Percentiles rank a stretch among this genome's conserved stretches.
phyloP scores from a whole-genome alignment of 805 yeast species.

The Cyberlindnera suaveolens region DNA sequence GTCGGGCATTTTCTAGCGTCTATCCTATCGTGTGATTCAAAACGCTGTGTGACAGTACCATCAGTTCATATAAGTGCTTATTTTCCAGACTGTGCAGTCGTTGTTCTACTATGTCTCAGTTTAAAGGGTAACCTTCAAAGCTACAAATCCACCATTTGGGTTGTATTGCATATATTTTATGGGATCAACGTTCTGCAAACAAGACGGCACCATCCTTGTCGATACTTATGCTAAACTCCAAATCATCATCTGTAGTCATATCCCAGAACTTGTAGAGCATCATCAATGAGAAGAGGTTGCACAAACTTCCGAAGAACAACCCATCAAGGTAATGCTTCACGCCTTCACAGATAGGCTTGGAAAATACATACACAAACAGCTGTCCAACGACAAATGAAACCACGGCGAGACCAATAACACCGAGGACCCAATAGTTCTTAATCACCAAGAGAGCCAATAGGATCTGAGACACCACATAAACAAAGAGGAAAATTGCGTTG shows the following conservation, averaged over 20 bases:
- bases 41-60: background rate
- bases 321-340: slow-evolving; percentile 90
- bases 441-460: slow-evolving; percentile 62
- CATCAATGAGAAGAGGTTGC: slow-evolving; percentile 80
- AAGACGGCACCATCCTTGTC: slow-evolving; percentile 34
- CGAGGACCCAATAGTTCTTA: slow-evolving; percentile 81
- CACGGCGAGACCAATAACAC: slow-evolving; percentile 68
- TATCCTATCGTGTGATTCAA: too few relatives aligned
- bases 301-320: slow-evolving; percentile 71
- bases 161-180: background rate
- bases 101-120: too few relatives aligned
- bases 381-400: slow-evolving; percentile 81
- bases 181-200: slow-evolving; percentile 13
- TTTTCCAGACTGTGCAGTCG: too few relatives aligned
- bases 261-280: slow-evolving; percentile 98
- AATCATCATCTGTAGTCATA: slow-evolving; percentile 88
- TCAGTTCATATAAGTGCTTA: background rate
- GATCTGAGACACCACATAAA: slow-evolving; percentile 63
- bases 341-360: slow-evolving; percentile 56
- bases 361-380: slow-evolving; percentile 63
- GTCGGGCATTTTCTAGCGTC: too few relatives aligned
- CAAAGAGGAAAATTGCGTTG: slow-evolving; percentile 58
- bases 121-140: background rate
- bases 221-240: slow-evolving; percentile 76
- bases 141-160: background rate